These are phyloP conservation scores for Musa troglodytarum DNA, from an alignment of 176 grass and related monocot species.

Conservation along the genomic window DNA sequence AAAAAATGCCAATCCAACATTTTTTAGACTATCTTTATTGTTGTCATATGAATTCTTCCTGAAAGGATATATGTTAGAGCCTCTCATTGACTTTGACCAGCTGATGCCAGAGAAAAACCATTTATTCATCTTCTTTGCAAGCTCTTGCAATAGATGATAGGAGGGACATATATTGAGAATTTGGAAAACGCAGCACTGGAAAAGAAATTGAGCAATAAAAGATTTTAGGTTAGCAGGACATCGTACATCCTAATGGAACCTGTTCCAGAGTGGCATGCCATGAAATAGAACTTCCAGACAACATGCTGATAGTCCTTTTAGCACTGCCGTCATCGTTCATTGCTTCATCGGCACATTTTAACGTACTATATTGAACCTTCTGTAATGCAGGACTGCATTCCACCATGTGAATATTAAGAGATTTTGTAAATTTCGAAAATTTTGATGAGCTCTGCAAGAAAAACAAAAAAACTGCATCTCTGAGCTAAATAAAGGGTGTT, in stretches of 20 bases:
- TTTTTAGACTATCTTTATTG: too few relatives aligned
- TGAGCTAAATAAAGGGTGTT: slow-evolving; percentile 12
- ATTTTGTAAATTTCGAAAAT: slow-evolving; percentile 62
- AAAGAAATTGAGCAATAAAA: not conserved
- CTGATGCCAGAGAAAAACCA: too few relatives aligned
- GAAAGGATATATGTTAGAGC: too few relatives aligned
- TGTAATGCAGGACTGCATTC: slow-evolving; percentile 76
- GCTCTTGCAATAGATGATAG: too few relatives aligned
- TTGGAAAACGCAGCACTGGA: not conserved
- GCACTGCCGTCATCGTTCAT: slow-evolving; percentile 22
- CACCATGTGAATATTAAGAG: slow-evolving; percentile 80
- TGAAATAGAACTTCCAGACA: slow-evolving; percentile 46
- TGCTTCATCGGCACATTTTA: slow-evolving; percentile 60
- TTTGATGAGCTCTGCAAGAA: slow-evolving; percentile 68
- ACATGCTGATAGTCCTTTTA: slow-evolving; percentile 54
- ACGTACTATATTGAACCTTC: slow-evolving; percentile 66
- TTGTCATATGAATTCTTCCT: too few relatives aligned
- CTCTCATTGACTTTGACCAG: too few relatives aligned
- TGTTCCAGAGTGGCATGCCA: slow-evolving; percentile 85
- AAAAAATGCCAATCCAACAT: not conserved
- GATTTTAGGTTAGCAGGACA: slow-evolving; percentile 13
- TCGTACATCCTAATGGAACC: slow-evolving; percentile 91
- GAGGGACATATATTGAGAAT: too few relatives aligned
- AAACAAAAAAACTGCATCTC: not conserved
- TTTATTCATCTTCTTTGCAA: too few relatives aligned